Base-by-base conservation (phyloP, 2,329 filamentous ascomycete genomes). In the Aspergillus japonicus region DNA sequence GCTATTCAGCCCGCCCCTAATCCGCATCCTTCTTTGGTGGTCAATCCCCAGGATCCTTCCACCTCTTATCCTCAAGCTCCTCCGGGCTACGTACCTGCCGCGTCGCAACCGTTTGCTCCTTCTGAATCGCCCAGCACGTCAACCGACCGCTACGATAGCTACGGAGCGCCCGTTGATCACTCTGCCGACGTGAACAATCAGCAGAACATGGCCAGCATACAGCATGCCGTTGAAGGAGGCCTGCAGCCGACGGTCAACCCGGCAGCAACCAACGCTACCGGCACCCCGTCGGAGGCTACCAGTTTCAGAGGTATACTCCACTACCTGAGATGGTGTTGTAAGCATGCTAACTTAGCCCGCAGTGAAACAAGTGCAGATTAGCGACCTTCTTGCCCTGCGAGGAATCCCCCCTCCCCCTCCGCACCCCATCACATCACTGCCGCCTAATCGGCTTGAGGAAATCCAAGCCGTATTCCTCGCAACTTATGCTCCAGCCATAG, bases 401-500 rank as follows among this genome's bases (percentile, higher is more conserved):
- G 82, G 85, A 56, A 75, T 86, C 54, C 83, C 86, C 48, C 83
- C 85, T 3, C 80, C 83, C 23, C 80, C 85, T 64, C 81, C 84
- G 29, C 81, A 84, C 59, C 81, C 69, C 75, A 80, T 72, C 74
- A 83, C 68, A 49, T 77, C 75, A 56, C 71, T 82, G 44, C 71
- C 79, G 5, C 73, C 75, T 29, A 72, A 75, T 6, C 76, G 75
- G 59, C 80, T 90, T 53, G 85, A 87, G 67, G 88, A 92, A 71
- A 86, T 92, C 60, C 87, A 86, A 64, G 84, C 84, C 62, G 79
- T 94, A 16, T 96, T 90, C 75, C 84, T 85, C 67, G 88, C 89
- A 65, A 87, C 92, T 64, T 96, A 95, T 73, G 89, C 88, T 4
- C 84, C 84, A 1, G 89, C 87, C 7, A 84, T 95, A 50, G 88